Percentiles rank a stretch among this genome's conserved stretches.
Evolutionary conservation across 2,329 filamentous ascomycete genomes (phyloP).

Genomic region (Hysterium pulicare): DNA sequence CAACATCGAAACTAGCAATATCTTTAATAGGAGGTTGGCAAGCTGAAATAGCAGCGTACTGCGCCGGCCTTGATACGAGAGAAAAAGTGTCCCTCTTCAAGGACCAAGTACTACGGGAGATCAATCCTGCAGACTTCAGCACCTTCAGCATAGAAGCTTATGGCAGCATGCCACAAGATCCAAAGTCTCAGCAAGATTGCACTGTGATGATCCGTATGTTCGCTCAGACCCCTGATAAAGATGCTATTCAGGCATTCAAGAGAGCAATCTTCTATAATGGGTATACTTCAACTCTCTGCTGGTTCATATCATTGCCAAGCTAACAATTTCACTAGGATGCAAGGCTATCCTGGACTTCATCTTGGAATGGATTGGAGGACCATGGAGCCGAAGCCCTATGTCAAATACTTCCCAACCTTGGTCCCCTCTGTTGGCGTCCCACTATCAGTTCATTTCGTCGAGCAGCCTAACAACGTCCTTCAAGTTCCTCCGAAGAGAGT

Average conservation of each 20-base stretch:
- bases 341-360: conserved; percentile 34
- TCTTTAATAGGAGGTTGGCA: conserved; percentile 28
- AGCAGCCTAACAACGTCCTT: conserved; percentile 1
- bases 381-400: conserved; percentile 28
- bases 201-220: conserved; percentile 10
- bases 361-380: conserved; percentile 38
- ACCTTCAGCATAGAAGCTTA: conserved; percentile 14
- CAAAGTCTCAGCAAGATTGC: conserved; percentile 8
- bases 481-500: conserved; percentile 8
- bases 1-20: conserved; percentile 30
- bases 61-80: conserved; percentile 6
- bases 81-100: conserved; percentile 12
- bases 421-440: conserved; percentile 1
- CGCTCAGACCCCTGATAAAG: conserved; percentile 10
- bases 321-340: too few relatives aligned
- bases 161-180: conserved; percentile 5
- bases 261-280: conserved; percentile 23
- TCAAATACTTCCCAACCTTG: conserved; percentile 12
- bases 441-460: conserved; percentile 9
- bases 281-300: too few relatives aligned
- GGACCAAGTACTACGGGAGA: conserved; percentile 8
- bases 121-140: conserved; percentile 11
- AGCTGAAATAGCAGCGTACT: conserved; percentile 17
- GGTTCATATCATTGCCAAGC: too few relatives aligned
- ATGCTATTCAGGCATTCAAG: conserved; percentile 11